Percentiles rank a stretch among this genome's conserved stretches.
These are phyloP conservation scores for Aspergillus piperis DNA, from an alignment of 2,329 filamentous ascomycete genomes.

Conservation along the genomic window DNA sequence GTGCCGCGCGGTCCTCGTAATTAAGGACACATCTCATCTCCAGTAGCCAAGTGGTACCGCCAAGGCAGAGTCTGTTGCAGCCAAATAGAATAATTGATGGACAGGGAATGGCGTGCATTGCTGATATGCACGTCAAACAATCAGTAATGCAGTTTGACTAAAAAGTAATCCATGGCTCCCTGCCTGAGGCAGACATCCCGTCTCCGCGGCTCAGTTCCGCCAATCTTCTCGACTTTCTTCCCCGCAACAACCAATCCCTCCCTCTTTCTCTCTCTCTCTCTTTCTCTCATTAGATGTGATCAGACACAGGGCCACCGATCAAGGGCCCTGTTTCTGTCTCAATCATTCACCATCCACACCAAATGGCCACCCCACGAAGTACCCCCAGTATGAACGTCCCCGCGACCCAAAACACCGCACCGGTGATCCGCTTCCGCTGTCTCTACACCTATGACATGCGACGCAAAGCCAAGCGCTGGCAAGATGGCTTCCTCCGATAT, in stretches of 20 bases:
- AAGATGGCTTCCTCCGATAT: constrained; percentile 84
- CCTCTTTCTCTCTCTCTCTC: not conserved
- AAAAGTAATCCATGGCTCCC: too few species aligned
- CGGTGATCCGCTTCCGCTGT: constrained; percentile 79
- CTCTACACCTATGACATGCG: constrained; percentile 84
- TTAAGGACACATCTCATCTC: not conserved
- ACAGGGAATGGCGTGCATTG: too few species aligned
- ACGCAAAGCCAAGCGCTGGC: constrained; percentile 89
- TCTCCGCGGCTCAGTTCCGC: not conserved
- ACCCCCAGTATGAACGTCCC: constrained; percentile 38
- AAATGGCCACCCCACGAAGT: constrained; percentile 24
- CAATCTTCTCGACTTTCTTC: not conserved
- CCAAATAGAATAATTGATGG: too few species aligned
- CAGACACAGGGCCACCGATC: constrained; percentile 11
- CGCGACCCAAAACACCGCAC: constrained; percentile 65
- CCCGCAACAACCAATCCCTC: not conserved
- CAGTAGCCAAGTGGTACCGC: not conserved
- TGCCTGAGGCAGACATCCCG: not conserved
- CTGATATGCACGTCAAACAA: too few species aligned
- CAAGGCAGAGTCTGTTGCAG: not conserved
- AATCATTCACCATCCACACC: constrained; percentile 16
- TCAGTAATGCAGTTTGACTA: too few species aligned
- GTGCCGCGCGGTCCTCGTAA: too few species aligned
- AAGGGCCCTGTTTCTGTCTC: constrained; percentile 11
- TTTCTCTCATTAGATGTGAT: constrained; percentile 14